These are phyloP conservation scores for Apiospora kogelbergensis DNA, from an alignment of 2,329 filamentous ascomycete genomes.

Conservation along the genomic window DNA sequence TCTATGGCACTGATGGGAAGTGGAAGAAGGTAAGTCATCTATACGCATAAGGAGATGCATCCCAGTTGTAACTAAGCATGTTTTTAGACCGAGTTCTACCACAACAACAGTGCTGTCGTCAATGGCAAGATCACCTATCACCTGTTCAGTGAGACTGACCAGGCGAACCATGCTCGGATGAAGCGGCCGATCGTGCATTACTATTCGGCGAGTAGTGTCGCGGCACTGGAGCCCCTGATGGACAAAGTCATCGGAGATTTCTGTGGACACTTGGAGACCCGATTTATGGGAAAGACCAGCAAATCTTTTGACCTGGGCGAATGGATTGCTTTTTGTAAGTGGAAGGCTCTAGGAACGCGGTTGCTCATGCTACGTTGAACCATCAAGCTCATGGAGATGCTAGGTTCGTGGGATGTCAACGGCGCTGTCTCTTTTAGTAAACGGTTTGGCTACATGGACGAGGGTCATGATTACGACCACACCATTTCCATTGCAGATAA, in stretches of 20 bases:
- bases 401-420: constrained; percentile 39
- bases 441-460: constrained; percentile 41
- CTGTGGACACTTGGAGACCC: constrained; percentile 31
- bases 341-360: not conserved
- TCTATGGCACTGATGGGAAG: constrained; percentile 35
- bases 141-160: constrained; percentile 37
- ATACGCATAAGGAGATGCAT: not conserved
- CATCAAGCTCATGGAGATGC: not conserved
- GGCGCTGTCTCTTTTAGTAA: constrained; percentile 41
- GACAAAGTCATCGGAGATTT: constrained; percentile 24
- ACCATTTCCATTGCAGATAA: constrained; percentile 33
- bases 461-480: constrained; percentile 36
- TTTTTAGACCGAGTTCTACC: constrained; percentile 36
- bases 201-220: constrained; percentile 12
- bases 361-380: not conserved
- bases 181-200: constrained; percentile 37
- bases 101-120: constrained; percentile 33
- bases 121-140: constrained; percentile 37
- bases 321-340: constrained; percentile 32
- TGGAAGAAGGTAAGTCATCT: constrained; percentile 27
- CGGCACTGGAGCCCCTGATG: constrained; percentile 26
- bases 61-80: too few relatives aligned
- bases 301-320: constrained; percentile 36
- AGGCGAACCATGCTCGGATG: constrained; percentile 31
- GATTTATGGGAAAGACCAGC: constrained; percentile 29